Base-by-base conservation (phyloP, 139 green algal genomes). In the Coccomyxa sp. region DNA sequence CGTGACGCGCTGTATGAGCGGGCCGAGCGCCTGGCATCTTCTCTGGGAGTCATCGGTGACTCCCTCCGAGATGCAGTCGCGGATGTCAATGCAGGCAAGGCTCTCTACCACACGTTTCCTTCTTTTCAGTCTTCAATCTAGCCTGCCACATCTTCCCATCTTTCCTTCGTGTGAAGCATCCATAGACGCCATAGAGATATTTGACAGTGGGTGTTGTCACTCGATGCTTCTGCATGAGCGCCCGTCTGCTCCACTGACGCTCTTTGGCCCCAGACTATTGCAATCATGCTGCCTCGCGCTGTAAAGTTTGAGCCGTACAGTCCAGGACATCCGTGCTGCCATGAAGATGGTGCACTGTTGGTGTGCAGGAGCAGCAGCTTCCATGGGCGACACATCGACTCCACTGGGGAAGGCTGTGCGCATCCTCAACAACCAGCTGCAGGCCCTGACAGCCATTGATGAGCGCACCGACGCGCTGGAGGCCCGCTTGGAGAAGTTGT, bases 361-460 rank as follows among this genome's bases (percentile, higher is more conserved):
- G 25, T 27, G 79, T 23, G 1, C 74, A 38, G 74, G 27, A 21
- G 74, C 74, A 45, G 9, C 27, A 31, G 74, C 28, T 78, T 78
- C 74, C 58, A 82, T 67, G 58, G 91, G 92, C 14, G 89, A 95
- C 83, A 76, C 87, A 16, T 76, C 67, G 38, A 92, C 86, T 38
- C 94, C 94, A 7, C 82, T 98, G 71, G 93, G 89, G 77, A 94
- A 93, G 32, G 86, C 95, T 13, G 93, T 97, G 82, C 90, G 89
- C 83, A 94, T 98, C 84, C 89, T 98, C 18, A 98, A 98, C 89
- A 95, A 95, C 86, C 95, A 98, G 90, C 94, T 98, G 88, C 93
- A 95, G 86, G 91, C 92, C n/a, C 86, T 96, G 14, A 82, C 87
- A 7, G 81, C 87, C 67, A 63, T 93, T 0, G 89, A 92, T 81